Conservation (phyloP, 2,329 filamentous ascomycete genomes). For the Talaromyces sp. region DNA sequence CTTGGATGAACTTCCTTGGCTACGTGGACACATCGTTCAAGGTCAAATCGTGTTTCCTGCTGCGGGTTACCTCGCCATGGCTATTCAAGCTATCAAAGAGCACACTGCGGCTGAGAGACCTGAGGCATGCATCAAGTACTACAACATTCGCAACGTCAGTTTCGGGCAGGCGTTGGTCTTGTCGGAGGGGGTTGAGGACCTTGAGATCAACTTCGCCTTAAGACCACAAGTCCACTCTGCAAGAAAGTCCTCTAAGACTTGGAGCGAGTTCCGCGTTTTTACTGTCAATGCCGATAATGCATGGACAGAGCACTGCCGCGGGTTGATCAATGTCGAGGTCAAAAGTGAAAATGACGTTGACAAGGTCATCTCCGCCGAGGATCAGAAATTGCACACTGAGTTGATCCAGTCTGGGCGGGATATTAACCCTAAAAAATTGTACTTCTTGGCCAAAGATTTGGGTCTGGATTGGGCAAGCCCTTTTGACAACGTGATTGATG, state of each 20-base stretch:
- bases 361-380: not conserved
- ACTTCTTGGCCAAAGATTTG: not conserved
- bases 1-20: slow-evolving; percentile 34
- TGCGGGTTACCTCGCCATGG: slow-evolving; percentile 31
- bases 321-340: not conserved
- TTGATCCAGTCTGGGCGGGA: not conserved
- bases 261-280: slow-evolving; percentile 3
- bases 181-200: not conserved
- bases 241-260: not conserved
- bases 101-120: slow-evolving; percentile 20
- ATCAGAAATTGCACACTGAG: not conserved
- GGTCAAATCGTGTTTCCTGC: slow-evolving; percentile 33
- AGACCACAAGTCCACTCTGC: not conserved
- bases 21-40: slow-evolving; percentile 35
- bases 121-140: slow-evolving; percentile 21
- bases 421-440: not conserved
- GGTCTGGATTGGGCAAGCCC: not conserved
- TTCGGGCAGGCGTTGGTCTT: slow-evolving; percentile 19
- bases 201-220: not conserved
- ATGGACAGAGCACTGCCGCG: not conserved
- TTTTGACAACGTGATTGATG: not conserved
- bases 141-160: slow-evolving; percentile 20
- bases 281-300: not conserved
- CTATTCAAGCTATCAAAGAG: slow-evolving; percentile 26
- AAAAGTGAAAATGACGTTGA: not conserved